phyloP scores from a whole-genome alignment of 129 eudicot species.

The Artemisia annua region DNA sequence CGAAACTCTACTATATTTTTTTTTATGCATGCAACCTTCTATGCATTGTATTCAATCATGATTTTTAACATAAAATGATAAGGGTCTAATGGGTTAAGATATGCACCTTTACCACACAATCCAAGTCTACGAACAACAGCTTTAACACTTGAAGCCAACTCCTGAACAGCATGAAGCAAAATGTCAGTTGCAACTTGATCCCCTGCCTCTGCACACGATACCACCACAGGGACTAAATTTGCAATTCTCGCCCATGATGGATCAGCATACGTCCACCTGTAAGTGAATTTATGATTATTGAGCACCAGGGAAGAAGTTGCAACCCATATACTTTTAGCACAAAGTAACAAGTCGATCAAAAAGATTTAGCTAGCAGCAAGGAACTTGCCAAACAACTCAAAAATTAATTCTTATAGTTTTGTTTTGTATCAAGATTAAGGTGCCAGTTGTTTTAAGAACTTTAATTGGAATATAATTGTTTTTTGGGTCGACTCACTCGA shows the following conservation, averaged over 20 bases:
- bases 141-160: constrained; percentile 82
- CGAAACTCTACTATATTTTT: too few species aligned
- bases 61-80: neutral
- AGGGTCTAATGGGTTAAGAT: neutral
- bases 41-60: neutral
- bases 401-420: constrained; percentile 20
- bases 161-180: constrained; percentile 76
- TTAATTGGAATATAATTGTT: too few species aligned
- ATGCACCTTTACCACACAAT: constrained; percentile 79
- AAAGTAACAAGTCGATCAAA: constrained; percentile 3
- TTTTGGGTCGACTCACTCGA: too few species aligned
- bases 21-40: too few species aligned
- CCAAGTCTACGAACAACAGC: constrained; percentile 82
- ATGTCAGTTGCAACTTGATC: constrained; percentile 82
- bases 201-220: constrained; percentile 85
- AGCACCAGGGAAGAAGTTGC: too few species aligned
- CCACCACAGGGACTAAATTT: constrained; percentile 75
- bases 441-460: too few species aligned
- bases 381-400: constrained; percentile 1
- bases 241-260: constrained; percentile 98
- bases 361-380: too few species aligned
- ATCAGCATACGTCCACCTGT: constrained; percentile 94
- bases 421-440: too few species aligned
- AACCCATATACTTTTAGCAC: too few species aligned
- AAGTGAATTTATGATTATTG: constrained; percentile 19